Conservation (phyloP, 2,329 filamentous ascomycete species). For the Fusarium buxicola region DNA sequence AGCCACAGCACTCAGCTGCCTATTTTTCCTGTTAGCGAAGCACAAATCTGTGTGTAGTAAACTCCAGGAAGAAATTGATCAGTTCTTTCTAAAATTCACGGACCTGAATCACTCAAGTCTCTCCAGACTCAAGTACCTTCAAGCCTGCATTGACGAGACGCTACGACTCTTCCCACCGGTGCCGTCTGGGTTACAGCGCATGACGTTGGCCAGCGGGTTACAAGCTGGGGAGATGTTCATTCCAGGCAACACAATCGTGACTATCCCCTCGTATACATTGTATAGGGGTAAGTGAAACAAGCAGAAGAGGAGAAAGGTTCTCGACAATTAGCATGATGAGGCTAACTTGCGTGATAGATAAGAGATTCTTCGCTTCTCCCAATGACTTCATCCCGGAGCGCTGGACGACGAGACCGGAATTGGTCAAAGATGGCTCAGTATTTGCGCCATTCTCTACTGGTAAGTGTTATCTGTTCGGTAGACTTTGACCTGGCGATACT, state of each 20-base stretch:
- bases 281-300: neutral
- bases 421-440: neutral
- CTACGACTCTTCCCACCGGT: constrained; percentile 31
- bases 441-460: neutral
- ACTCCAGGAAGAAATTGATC: constrained; percentile 22
- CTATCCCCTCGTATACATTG: constrained; percentile 3
- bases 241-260: constrained; percentile 5
- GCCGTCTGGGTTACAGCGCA: constrained; percentile 13
- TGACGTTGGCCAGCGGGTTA: neutral
- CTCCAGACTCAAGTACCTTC: constrained; percentile 21
- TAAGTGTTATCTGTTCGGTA: neutral
- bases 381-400: neutral
- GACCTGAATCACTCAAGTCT: neutral
- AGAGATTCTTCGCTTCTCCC: neutral
- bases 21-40: constrained; percentile 14
- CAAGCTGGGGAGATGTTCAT: constrained; percentile 8
- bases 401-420: neutral
- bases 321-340: neutral
- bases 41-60: neutral
- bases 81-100: neutral
- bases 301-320: too few species aligned
- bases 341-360: neutral
- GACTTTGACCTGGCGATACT: neutral
- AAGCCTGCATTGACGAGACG: constrained; percentile 36
- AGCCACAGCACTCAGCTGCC: constrained; percentile 12